These are phyloP conservation scores for Hymenochaete sp. DNA, from an alignment of 1,284 basidiomycete species.

Conservation along the genomic window DNA sequence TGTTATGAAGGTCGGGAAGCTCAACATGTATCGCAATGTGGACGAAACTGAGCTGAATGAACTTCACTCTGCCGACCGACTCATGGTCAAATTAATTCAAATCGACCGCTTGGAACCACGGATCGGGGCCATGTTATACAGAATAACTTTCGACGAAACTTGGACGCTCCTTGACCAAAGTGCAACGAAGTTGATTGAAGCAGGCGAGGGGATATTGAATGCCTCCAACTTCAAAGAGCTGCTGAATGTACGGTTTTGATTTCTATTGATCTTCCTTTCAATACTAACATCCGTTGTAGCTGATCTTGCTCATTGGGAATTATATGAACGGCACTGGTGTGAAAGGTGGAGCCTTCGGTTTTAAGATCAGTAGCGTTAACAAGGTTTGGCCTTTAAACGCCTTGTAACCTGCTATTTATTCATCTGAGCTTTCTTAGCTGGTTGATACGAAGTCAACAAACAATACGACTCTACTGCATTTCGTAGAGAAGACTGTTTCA, in stretches of 20 bases:
- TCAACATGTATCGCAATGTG: slow-evolving; percentile 84
- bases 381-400: slow-evolving; percentile 45
- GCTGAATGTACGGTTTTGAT: slow-evolving; percentile 50
- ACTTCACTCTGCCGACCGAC: slow-evolving; percentile 88
- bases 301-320: slow-evolving; percentile 93
- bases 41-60: slow-evolving; percentile 82
- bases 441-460: slow-evolving; percentile 97
- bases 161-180: slow-evolving; percentile 71
- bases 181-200: slow-evolving; percentile 71
- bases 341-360: slow-evolving; percentile 96
- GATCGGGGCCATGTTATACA: slow-evolving; percentile 92
- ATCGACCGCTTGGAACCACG: slow-evolving; percentile 88
- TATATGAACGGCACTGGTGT: slow-evolving; percentile 97
- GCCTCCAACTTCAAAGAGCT: slow-evolving; percentile 84
- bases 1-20: slow-evolving; percentile 65
- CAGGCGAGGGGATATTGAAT: slow-evolving; percentile 65
- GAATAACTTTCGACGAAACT: slow-evolving; percentile 76
- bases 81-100: slow-evolving; percentile 96
- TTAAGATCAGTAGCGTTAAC: slow-evolving; percentile 96
- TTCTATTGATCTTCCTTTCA: neutral
- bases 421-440: slow-evolving; percentile 41
- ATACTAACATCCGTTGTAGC: slow-evolving; percentile 33
- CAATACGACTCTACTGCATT: slow-evolving; percentile 90
- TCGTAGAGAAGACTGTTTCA: slow-evolving; percentile 83
- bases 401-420: neutral